Evolutionary conservation across 371 early-diverging fungal genomes (phyloP), one percentile per base, ranked within the genome.

Genomic region (Apophysomyces sp.): DNA sequence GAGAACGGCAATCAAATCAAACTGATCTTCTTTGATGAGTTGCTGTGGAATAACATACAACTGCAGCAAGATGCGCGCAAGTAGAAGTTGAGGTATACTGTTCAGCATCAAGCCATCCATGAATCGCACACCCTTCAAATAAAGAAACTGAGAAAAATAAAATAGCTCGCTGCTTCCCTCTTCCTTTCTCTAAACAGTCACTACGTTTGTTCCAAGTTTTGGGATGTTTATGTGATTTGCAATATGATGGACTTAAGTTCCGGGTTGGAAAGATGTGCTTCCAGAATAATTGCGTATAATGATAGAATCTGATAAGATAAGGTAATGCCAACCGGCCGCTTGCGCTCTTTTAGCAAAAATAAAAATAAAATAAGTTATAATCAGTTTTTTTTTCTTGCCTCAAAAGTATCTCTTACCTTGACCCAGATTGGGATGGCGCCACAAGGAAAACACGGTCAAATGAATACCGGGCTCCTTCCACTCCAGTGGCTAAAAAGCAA

Each of bases 371-470:
- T n/a, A n/a, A n/a, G n/a, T n/a, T n/a, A n/a, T n/a, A n/a, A n/a
- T n/a, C n/a, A n/a, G n/a, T n/a, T 27, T 41, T 37, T 27, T 26
- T 16, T 15, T 16, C 41, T 2, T 28, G 5, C 18, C 3, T 4
- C 0, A 58, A 7, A 11, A 40, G 8, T 8, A 29, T 26, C 26
- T 24, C 24, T 34, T 74, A 72, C 71, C 80, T 74, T 44, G 86
- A 82, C 15, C 84, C 85, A 16, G 76, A 74, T 7, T 66, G 57
- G 7, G 88, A 67, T 26, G 88, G 86, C 16, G 81, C 76, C 8
- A 88, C 71, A 21, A 83, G 55, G 55, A 88, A 83, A 0, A 77
- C 70, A 29, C 88, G 81, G 54, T 82, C 80, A 65, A 86, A 86
- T 2, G 78, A 74, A 39, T 77, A 68, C 7, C 61, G 49, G 16